Evolutionary conservation across 140 eudicot species (phyloP).

Genomic region (Cichorium intybus): DNA sequence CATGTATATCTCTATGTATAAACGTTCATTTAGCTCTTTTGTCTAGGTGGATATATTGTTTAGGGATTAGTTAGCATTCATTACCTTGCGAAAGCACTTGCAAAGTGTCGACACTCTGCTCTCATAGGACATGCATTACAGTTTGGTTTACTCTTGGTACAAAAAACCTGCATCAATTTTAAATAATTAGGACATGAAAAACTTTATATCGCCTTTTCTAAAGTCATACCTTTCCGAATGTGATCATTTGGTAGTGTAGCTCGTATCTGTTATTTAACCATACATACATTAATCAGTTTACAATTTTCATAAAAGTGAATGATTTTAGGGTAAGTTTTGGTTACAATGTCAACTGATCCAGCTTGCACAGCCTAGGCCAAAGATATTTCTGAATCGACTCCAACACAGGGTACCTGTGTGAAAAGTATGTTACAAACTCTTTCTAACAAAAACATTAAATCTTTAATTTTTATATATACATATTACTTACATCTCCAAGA

Average conservation of each 20-base stretch:
- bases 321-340: constrained; percentile 7
- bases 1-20: no score
- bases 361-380: constrained; percentile 94
- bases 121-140: constrained; percentile 95
- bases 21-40: neutral
- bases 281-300: constrained; percentile 17
- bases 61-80: neutral
- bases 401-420: constrained; percentile 71
- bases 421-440: constrained; percentile 4
- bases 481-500: constrained; percentile 68
- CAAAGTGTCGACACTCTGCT: constrained; percentile 88
- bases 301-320: neutral
- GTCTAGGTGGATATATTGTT: no score
- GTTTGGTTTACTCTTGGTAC: constrained; percentile 87
- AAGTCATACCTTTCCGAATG: constrained; percentile 88
- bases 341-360: constrained; percentile 91
- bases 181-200: constrained; percentile 1
- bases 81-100: constrained; percentile 90
- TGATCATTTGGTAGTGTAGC: constrained; percentile 95
- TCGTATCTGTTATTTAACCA: constrained; percentile 65
- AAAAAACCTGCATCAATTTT: constrained; percentile 62
- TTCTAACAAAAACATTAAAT: neutral
- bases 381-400: constrained; percentile 88
- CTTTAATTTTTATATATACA: neutral
- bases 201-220: neutral